Conservation (phyloP, 306 rosid genomes). For the Cucumis hystrix region DNA sequence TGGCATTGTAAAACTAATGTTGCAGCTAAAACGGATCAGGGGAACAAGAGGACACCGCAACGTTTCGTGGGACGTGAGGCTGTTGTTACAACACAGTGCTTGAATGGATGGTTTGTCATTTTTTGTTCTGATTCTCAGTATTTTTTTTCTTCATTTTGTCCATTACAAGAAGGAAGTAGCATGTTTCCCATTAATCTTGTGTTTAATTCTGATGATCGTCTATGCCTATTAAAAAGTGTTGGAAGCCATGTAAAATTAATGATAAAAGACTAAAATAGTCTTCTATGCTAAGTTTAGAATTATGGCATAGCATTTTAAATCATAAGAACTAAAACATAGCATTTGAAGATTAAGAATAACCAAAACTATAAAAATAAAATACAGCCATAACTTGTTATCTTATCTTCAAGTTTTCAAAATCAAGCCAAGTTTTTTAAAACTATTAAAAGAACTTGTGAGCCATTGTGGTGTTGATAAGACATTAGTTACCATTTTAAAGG, state of each 20-base stretch:
- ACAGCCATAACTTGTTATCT: neutral
- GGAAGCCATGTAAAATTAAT: neutral
- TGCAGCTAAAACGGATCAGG: slow-evolving; percentile 38
- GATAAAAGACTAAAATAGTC: neutral
- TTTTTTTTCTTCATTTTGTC: neutral
- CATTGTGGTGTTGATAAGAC: too few relatives aligned
- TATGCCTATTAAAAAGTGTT: neutral
- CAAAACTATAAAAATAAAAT: neutral
- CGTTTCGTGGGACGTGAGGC: slow-evolving; percentile 99
- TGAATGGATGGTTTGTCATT: slow-evolving; percentile 87
- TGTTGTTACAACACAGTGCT: slow-evolving; percentile 94
- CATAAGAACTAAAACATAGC: neutral
- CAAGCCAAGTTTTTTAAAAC: too few relatives aligned
- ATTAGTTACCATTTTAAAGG: too few relatives aligned
- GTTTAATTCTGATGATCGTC: neutral
- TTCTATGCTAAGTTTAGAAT: neutral
- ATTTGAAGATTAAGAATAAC: neutral
- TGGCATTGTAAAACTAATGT: slow-evolving; percentile 6
- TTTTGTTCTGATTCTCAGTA: neutral
- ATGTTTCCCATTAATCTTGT: neutral
- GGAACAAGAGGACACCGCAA: slow-evolving; percentile 93
- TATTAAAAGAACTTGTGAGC: too few relatives aligned
- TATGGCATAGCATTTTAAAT: too few relatives aligned
- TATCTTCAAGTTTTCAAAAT: too few relatives aligned
- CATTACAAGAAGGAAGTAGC: neutral